These are phyloP conservation scores for Melampsora abietis-canadensis DNA, from an alignment of 1,284 basidiomycete species.

Conservation along the genomic window DNA sequence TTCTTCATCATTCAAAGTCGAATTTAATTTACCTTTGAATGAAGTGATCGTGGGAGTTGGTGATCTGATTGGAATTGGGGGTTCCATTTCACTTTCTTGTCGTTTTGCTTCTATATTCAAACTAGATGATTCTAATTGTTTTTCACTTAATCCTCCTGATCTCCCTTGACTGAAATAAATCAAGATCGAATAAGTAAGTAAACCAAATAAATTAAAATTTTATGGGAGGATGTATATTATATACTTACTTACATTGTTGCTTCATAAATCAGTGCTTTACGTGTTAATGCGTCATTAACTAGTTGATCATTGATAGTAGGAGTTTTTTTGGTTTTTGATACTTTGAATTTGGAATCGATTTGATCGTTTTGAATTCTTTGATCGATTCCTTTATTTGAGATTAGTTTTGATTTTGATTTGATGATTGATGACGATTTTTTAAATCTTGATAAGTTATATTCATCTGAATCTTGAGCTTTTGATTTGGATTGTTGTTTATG, in stretches of 20 bases:
- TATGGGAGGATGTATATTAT: too few relatives aligned
- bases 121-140: conserved; percentile 23
- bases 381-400: conserved; percentile 24
- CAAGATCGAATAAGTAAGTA: too few relatives aligned
- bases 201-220: too few relatives aligned
- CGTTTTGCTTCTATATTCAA: conserved; percentile 29
- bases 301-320: conserved; percentile 28
- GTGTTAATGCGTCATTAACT: conserved; percentile 13
- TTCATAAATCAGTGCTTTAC: conserved; percentile 35
- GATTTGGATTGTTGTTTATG: not conserved
- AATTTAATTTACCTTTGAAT: conserved; percentile 14
- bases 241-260: conserved; percentile 19
- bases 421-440: conserved; percentile 11
- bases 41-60: not conserved
- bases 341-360: not conserved
- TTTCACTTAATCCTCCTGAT: conserved; percentile 25
- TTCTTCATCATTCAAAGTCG: not conserved
- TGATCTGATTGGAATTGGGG: too few relatives aligned
- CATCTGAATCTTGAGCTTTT: not conserved
- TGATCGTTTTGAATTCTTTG: not conserved
- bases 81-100: not conserved
- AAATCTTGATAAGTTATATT: conserved; percentile 14
- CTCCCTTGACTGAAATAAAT: conserved; percentile 13
- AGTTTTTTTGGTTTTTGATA: not conserved
- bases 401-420: not conserved